Evolutionary conservation across 768 basidiomycete species (phyloP), one percentile per base, ranked within the genome.

Genomic region (Leccinum imitatum): DNA sequence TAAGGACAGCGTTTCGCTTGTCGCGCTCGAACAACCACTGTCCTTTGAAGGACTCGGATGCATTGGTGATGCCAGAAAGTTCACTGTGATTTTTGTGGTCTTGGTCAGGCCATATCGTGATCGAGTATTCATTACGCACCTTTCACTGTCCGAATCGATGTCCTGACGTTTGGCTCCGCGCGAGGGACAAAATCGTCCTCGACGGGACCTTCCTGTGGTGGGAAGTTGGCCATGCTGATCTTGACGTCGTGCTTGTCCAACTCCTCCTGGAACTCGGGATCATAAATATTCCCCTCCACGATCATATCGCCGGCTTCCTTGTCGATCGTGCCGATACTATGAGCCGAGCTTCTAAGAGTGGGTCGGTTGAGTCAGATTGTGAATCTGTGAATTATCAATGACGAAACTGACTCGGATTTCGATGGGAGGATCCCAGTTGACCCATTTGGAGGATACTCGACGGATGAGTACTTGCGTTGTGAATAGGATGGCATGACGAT

Each of bases 391-490:
- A n/a, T n/a, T n/a, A n/a, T n/a, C n/a, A n/a, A n/a, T n/a, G n/a
- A n/a, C n/a, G n/a, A n/a, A n/a, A n/a, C 70, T 27, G 44, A 73
- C 75, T 57, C 64, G 53, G 46, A 76, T 66, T 19, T 56, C 58
- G 30, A 62, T 61, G 11, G 68, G 69, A 0, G 75, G 74, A 54
- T 77, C 73, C 76, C 76, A 77, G 51, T 71, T 77, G 27, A 75
- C 71, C 72, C 71, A 77, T 60, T 77, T 77, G 27, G 71, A 72
- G 15, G 74, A 73, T 4, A 50, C 57, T 4, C 44, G 25, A 10
- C 50, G 68, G 33, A 77, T 73, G 14, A 77, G 25, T 66, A 77
- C 25, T 27, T 27, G 25, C 25, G 25, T 27, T 27, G 25, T 27
- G 25, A 27, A 27, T 27, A 27, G 25, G 25, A 27, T 27, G 25